Evolutionary conservation across 768 basidiomycete species (phyloP).

Genomic region (Agrocybe pediades): DNA sequence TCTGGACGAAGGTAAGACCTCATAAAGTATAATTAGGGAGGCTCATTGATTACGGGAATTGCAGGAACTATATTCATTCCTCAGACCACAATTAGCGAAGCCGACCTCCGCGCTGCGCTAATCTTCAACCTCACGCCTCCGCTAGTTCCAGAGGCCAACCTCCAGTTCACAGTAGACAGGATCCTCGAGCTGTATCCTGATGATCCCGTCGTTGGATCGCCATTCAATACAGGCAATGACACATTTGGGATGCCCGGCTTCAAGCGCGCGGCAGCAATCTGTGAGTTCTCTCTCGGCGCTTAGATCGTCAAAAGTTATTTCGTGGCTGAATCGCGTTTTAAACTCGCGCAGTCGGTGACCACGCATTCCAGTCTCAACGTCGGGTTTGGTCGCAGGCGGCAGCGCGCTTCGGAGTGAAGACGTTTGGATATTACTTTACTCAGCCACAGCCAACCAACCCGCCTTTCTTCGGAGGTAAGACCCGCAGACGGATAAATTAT

Average conservation of each 20-base stretch:
- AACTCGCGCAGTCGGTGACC: conserved; percentile 32
- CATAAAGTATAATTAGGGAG: too few species aligned
- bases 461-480: conserved; percentile 34
- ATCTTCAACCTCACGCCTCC: conserved; percentile 24
- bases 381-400: conserved; percentile 42
- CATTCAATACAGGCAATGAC: conserved; percentile 46
- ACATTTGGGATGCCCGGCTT: conserved; percentile 40
- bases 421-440: conserved; percentile 45
- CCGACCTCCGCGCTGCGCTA: conserved; percentile 23
- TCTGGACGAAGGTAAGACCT: conserved; percentile 44
- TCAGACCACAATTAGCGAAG: conserved; percentile 19
- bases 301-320: neutral
- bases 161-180: conserved; percentile 17
- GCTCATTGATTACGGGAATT: too few species aligned
- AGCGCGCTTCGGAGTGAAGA: conserved; percentile 33
- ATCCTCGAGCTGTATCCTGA: conserved; percentile 41
- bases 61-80: conserved; percentile 35
- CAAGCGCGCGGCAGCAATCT: conserved; percentile 32
- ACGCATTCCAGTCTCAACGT: conserved; percentile 40
- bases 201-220: conserved; percentile 42
- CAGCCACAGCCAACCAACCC: conserved; percentile 31
- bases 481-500: too few species aligned
- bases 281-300: conserved; percentile 15
- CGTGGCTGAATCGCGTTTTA: neutral
- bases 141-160: conserved; percentile 12